Evolutionary conservation across 495 filamentous ascomycete species (phyloP).

Genomic region (Sordaria brevicollis): DNA sequence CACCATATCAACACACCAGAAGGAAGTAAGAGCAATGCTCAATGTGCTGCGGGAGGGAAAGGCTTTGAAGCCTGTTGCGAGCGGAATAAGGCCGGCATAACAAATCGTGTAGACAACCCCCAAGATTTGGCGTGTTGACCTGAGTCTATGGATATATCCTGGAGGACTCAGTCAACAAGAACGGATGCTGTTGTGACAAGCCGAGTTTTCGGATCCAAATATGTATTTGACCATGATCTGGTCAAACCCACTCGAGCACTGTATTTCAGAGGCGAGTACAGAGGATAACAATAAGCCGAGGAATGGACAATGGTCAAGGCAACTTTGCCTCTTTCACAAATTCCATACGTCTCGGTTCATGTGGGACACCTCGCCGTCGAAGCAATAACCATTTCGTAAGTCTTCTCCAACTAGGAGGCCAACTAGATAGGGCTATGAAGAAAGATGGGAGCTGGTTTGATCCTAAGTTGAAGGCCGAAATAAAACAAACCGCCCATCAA

Average conservation of each 20-base stretch:
- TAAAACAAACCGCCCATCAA: not conserved
- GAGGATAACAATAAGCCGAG: not conserved
- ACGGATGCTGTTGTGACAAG: not conserved
- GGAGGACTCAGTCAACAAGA: not conserved
- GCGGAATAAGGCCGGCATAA: not conserved
- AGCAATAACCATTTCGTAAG: not conserved
- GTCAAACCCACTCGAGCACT: not conserved
- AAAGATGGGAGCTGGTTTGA: not conserved
- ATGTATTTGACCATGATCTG: not conserved
- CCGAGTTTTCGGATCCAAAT: not conserved
- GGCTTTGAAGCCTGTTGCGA: not conserved
- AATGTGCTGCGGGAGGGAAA: not conserved
- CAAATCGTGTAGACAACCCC: not conserved
- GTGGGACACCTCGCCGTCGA: not conserved
- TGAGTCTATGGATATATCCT: not conserved
- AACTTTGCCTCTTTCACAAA: not conserved
- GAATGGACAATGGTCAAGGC: not conserved
- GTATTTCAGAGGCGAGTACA: not conserved
- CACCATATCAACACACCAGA: not conserved
- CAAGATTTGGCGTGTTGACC: not conserved
- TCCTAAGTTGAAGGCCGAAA: not conserved
- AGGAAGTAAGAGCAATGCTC: not conserved
- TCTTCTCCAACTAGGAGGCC: not conserved
- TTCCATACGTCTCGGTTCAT: not conserved
- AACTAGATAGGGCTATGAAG: no score